Base-by-base conservation (phyloP, 179 eudicot genomes). In the Beta lomatogona region DNA sequence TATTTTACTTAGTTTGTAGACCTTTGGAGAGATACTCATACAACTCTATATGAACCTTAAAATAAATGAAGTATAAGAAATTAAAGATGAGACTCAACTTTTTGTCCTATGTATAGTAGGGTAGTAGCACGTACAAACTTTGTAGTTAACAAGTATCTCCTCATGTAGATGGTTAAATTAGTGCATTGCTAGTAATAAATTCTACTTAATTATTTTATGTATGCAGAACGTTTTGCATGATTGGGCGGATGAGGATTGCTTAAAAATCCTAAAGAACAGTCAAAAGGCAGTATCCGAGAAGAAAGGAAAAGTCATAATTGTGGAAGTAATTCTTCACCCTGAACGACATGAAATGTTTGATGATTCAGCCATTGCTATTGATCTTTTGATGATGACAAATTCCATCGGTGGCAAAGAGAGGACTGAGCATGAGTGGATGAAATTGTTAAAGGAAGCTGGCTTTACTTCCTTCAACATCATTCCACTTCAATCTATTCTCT, bases 401-500 rank as follows among this genome's bases (percentile, higher is more conserved):
- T 57, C 36, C 46, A 6, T 71, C 0, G 73, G 82, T 9, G 91
- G 87, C 2, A 87, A 61, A 45, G 87, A 87, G 73, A 82, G 88
- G 64, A 87, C 76, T 25, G 88, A 80, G 55, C 57, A 63, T 41
- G 91, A 89, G 36, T 89, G 86, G 88, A 83, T 71, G 66, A 86
- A 81, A 1, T 76, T 87, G 21, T 79, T 89, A 5, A 60, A n/a
- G 21, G 86, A 73, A 25, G 87, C 79, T 1, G 91, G 90, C 0
- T 89, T 87, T 81, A 46, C 71, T 0, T 57, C 79, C 66, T 77
- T 83, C 80, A 81, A 83, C 15, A 75, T 88, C 58, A 82, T 82
- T 31, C 63, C 74, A 66, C 81, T 80, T 9, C 52, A 81, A 1
- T 76, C 87, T 21, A 4, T 79, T 3, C 11, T 65, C 16, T 65